These are phyloP conservation scores for Porodaedalea pini DNA, from an alignment of 1,284 basidiomycete genomes.

Conservation along the genomic window DNA sequence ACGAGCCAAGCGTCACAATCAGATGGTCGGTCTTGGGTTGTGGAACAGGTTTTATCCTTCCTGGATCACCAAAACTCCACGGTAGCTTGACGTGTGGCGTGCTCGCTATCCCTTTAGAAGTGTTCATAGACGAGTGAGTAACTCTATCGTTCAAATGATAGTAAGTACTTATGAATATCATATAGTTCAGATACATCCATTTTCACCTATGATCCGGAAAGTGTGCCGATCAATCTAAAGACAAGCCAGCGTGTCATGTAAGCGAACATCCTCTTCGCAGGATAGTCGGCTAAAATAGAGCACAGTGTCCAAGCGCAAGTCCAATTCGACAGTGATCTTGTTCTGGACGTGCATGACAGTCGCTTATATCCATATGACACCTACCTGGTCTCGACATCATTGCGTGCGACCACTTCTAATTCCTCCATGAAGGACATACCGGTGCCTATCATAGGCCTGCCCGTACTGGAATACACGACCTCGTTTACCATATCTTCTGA, in stretches of 20 bases:
- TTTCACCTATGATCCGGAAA: slow-evolving; percentile 43
- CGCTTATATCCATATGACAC: slow-evolving; percentile 57
- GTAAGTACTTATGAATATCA: slow-evolving; percentile 4
- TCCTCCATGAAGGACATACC: slow-evolving; percentile 22
- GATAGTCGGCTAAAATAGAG: neutral
- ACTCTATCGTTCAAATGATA: neutral
- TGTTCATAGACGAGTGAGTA: slow-evolving; percentile 51
- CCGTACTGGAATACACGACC: slow-evolving; percentile 44
- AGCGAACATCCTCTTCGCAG: slow-evolving; percentile 12
- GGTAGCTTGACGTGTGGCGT: slow-evolving; percentile 46
- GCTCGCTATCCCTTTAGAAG: slow-evolving; percentile 39
- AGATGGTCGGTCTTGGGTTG: slow-evolving; percentile 58
- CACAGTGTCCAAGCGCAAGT: slow-evolving; percentile 51
- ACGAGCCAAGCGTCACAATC: slow-evolving; percentile 53
- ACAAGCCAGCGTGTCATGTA: slow-evolving; percentile 43
- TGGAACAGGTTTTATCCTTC: slow-evolving; percentile 43
- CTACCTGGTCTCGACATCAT: slow-evolving; percentile 47
- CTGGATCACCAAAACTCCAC: slow-evolving; percentile 47
- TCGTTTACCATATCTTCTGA: slow-evolving; percentile 43
- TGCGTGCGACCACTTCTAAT: slow-evolving; percentile 37
- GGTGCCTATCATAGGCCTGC: slow-evolving; percentile 42
- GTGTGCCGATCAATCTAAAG: slow-evolving; percentile 40
- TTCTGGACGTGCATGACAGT: slow-evolving; percentile 53
- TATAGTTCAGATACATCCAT: slow-evolving; percentile 28
- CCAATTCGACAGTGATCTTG: slow-evolving; percentile 56